Evolutionary conservation across 1,284 basidiomycete species (phyloP).

Genomic region (Trametes pubescens): DNA sequence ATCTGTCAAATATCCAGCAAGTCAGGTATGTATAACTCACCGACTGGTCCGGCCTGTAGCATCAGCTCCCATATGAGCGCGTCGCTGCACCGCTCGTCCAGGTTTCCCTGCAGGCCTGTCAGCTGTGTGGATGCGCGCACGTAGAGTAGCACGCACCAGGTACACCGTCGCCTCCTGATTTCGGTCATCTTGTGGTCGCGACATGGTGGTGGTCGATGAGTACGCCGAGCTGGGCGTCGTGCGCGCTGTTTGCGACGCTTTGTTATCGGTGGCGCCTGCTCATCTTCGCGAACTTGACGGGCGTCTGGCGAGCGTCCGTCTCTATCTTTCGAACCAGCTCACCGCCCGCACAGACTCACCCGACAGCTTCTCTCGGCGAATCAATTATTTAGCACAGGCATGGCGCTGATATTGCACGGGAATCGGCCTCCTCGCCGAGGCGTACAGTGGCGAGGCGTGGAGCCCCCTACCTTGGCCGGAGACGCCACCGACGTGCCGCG

Average conservation of each 20-base stretch:
- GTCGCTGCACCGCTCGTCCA: slow-evolving; percentile 95
- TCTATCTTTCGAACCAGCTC: slow-evolving; percentile 2
- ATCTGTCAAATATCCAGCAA: neutral
- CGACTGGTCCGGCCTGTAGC: slow-evolving; percentile 97
- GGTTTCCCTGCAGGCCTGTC: slow-evolving; percentile 78
- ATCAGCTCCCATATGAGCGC: slow-evolving; percentile 98
- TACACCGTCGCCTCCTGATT: slow-evolving; percentile 97
- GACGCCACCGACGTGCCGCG: neutral
- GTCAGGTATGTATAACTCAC: slow-evolving; percentile 55
- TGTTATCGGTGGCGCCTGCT: slow-evolving; percentile 28
- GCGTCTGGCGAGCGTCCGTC: neutral
- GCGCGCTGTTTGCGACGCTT: slow-evolving; percentile 23
- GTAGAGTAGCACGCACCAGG: slow-evolving; percentile 60
- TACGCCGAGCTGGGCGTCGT: slow-evolving; percentile 19
- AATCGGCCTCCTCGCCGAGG: slow-evolving; percentile 2
- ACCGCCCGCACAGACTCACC: slow-evolving; percentile 1
- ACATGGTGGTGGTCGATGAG: slow-evolving; percentile 56
- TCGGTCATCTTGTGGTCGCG: slow-evolving; percentile 88
- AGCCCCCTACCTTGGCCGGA: neutral
- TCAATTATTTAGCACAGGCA: neutral
- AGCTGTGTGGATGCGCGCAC: neutral
- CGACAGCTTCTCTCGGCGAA: neutral
- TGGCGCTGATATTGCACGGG: neutral
- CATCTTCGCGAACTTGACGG: slow-evolving; percentile 5
- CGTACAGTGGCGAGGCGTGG: neutral